These are phyloP conservation scores for Delitschia confertaspora DNA, from an alignment of 495 filamentous ascomycete species.

Conservation along the genomic window DNA sequence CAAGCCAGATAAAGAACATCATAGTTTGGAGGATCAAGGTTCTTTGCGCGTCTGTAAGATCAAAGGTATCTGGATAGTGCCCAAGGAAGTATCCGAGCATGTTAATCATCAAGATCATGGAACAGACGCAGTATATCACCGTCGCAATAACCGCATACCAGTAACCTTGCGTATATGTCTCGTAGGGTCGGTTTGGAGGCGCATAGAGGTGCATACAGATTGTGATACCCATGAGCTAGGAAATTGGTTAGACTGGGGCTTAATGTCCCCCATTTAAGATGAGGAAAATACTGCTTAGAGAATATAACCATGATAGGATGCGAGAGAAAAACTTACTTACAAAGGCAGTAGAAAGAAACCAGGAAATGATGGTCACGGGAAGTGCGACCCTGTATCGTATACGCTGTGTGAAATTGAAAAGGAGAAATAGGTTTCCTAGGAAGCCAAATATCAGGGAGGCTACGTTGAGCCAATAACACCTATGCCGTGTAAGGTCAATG, in stretches of 20 bases:
- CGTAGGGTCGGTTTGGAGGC: conserved; percentile 47
- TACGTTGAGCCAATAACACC: conserved; percentile 48
- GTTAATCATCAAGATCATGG: conserved; percentile 60
- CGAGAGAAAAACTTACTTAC: conserved; percentile 38
- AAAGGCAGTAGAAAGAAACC: conserved; percentile 58
- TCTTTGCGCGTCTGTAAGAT: conserved; percentile 62
- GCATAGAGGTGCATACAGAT: conserved; percentile 51
- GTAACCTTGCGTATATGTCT: conserved; percentile 65
- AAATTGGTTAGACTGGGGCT: too few species aligned
- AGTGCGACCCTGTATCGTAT: conserved; percentile 72
- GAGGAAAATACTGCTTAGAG: neutral
- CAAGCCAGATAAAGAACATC: conserved; percentile 53
- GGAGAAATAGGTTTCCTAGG: conserved; percentile 60
- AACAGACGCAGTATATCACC: conserved; percentile 54
- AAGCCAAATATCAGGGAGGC: conserved; percentile 58
- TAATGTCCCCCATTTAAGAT: too few species aligned
- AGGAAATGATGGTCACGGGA: conserved; percentile 57
- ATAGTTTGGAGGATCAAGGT: conserved; percentile 59
- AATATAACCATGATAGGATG: conserved; percentile 4
- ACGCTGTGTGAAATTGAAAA: conserved; percentile 74
- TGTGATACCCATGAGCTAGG: conserved; percentile 52
- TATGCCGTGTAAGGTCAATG: conserved; percentile 6
- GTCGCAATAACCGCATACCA: conserved; percentile 70
- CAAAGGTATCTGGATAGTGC: conserved; percentile 68
- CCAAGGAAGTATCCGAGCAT: conserved; percentile 71